Percentiles rank a stretch among this genome's conserved stretches.
Evolutionary conservation across 768 basidiomycete genomes (phyloP).

Genomic region (Hirschioporus abietinus): DNA sequence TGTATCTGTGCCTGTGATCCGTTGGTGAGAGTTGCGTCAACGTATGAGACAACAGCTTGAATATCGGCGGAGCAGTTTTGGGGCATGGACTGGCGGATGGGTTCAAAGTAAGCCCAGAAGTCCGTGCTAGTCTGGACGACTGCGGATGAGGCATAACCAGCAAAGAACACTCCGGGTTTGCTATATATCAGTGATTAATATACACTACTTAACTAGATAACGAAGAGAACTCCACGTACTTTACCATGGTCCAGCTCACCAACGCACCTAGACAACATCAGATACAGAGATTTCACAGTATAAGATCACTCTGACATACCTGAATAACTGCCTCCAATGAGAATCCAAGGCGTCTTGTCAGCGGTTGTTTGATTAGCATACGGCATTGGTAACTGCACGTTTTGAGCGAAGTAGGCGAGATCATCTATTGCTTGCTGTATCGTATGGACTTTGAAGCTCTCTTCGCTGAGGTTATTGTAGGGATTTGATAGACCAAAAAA

Average conservation of each 20-base stretch:
- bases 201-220: conserved; percentile 4
- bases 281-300: neutral
- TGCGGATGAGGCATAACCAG: conserved; percentile 62
- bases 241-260: conserved; percentile 65
- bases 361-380: conserved; percentile 56
- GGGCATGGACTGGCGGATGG: conserved; percentile 63
- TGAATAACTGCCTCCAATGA: conserved; percentile 39
- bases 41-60: conserved; percentile 52
- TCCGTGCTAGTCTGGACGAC: conserved; percentile 57
- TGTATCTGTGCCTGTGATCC: conserved; percentile 43
- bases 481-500: conserved; percentile 22
- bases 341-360: conserved; percentile 38
- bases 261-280: conserved; percentile 26
- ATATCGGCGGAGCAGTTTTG: conserved; percentile 71
- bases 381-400: conserved; percentile 59
- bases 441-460: conserved; percentile 15
- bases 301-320: conserved; percentile 15
- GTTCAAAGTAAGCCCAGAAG: conserved; percentile 72
- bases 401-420: conserved; percentile 23
- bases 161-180: conserved; percentile 54
- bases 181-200: conserved; percentile 24
- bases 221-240: conserved; percentile 29
- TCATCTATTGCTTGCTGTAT: conserved; percentile 20
- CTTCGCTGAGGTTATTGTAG: conserved; percentile 14
- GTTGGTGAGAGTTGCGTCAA: conserved; percentile 51